These are phyloP conservation scores for Hyaloperonospora brassicae DNA, from an alignment of 352 stramenopile genomes.

Conservation along the genomic window DNA sequence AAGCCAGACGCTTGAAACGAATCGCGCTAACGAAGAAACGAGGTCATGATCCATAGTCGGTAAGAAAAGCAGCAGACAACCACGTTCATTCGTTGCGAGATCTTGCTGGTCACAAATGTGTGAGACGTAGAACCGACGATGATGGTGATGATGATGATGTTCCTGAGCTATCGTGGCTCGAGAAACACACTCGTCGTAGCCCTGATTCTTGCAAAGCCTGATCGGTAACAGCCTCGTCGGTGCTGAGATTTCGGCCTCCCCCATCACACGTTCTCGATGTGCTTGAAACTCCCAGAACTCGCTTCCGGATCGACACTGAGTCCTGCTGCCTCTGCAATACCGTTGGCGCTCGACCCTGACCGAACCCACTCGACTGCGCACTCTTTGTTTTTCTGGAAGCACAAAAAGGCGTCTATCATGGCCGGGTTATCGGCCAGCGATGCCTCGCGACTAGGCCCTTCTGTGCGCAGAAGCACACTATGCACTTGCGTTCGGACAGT, in stretches of 20 bases:
- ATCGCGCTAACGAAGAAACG: no score
- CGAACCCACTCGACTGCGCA: constrained; percentile 72
- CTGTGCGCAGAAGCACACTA: constrained; percentile 51
- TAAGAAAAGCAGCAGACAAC: no score
- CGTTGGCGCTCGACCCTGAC: constrained; percentile 25
- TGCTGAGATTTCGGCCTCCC: constrained; percentile 2
- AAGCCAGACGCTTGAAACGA: no score
- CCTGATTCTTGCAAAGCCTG: constrained; percentile 8
- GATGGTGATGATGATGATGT: no score
- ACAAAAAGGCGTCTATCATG: constrained; percentile 65
- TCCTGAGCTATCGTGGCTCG: no score
- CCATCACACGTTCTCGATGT: constrained; percentile 61
- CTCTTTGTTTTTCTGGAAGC: constrained; percentile 79
- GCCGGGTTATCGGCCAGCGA: constrained; percentile 40
- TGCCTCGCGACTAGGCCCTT: constrained; percentile 33
- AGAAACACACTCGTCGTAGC: constrained; percentile 7
- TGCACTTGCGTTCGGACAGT: constrained; percentile 39
- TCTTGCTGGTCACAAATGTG: no score
- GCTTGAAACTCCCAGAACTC: constrained; percentile 45
- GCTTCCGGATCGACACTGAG: constrained; percentile 30
- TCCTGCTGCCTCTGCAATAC: constrained; percentile 17
- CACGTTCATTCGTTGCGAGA: no score
- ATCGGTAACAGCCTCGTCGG: constrained; percentile 8
- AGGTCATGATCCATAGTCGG: no score
- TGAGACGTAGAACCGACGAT: no score